Evolutionary conservation across 169 alveolate genomes (phyloP).

Genomic region (Eimeria mitis): DNA sequence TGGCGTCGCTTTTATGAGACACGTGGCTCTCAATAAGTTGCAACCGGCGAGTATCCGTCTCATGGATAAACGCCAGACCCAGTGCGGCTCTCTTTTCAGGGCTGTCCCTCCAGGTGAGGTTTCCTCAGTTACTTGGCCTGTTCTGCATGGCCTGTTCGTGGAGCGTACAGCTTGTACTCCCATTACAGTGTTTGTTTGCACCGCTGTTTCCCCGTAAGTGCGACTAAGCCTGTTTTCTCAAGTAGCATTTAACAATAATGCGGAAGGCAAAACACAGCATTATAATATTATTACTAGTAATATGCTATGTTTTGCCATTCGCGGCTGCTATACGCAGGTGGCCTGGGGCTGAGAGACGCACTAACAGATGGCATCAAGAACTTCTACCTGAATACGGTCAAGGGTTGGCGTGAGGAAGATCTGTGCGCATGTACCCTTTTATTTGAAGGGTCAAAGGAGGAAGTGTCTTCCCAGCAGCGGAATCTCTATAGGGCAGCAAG

Average conservation of each 20-base stretch:
- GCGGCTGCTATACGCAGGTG: conserved; percentile 22
- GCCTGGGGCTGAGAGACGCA: conserved; percentile 83
- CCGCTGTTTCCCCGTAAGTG: not conserved
- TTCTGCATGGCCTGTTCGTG: not conserved
- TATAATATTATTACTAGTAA: no score
- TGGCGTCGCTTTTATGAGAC: conserved; percentile 91
- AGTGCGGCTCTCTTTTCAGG: conserved; percentile 52
- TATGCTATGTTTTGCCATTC: not conserved
- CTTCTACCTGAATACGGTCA: conserved; percentile 86
- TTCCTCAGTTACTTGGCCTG: not conserved
- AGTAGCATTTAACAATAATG: no score
- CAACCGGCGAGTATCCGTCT: conserved; percentile 90
- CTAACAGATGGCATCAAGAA: conserved; percentile 87
- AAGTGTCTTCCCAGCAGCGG: conserved; percentile 85
- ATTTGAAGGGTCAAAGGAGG: conserved; percentile 89
- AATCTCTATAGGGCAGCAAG: conserved; percentile 82
- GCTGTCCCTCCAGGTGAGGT: conserved; percentile 26
- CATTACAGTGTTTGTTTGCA: not conserved
- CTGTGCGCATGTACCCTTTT: conserved; percentile 90
- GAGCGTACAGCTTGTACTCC: not conserved
- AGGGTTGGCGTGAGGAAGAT: conserved; percentile 88
- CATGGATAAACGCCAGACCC: conserved; percentile 62
- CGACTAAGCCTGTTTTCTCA: not conserved
- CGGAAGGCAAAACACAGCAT: no score
- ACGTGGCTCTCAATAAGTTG: conserved; percentile 84